These are phyloP conservation scores for Fomitiporia mediterranea DNA, from an alignment of 1,284 basidiomycete species.

Conservation along the genomic window DNA sequence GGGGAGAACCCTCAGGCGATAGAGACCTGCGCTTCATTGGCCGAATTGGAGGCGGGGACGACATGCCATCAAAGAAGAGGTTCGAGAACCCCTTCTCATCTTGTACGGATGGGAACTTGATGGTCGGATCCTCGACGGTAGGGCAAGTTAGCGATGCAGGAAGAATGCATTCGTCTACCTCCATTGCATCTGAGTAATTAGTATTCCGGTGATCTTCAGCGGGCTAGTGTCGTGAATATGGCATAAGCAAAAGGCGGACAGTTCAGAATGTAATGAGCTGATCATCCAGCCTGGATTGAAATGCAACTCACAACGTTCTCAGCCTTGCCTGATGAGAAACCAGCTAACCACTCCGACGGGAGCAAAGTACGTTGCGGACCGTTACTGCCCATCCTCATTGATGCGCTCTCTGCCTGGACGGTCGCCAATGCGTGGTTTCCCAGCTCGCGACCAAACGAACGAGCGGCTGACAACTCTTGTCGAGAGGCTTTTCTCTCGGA, in stretches of 20 bases:
- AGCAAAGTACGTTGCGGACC: constrained; percentile 54
- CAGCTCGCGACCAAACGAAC: constrained; percentile 67
- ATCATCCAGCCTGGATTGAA: constrained; percentile 14
- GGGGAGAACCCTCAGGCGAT: constrained; percentile 51
- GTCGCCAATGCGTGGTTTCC: constrained; percentile 43
- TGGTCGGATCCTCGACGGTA: constrained; percentile 10
- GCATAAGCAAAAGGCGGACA: neutral
- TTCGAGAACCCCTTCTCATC: constrained; percentile 48
- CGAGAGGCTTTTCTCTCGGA: constrained; percentile 29
- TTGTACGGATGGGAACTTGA: constrained; percentile 43
- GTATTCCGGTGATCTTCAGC: neutral
- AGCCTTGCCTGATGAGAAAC: constrained; percentile 13
- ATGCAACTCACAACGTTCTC: constrained; percentile 27
- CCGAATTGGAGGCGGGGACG: constrained; percentile 42
- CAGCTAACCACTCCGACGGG: constrained; percentile 56
- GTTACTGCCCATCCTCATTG: constrained; percentile 35
- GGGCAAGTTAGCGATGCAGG: constrained; percentile 32
- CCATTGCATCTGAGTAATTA: constrained; percentile 24
- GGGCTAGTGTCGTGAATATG: constrained; percentile 13
- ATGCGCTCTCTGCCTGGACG: constrained; percentile 36
- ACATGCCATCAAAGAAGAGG: constrained; percentile 56
- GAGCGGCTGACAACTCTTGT: constrained; percentile 53
- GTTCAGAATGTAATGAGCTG: constrained; percentile 1
- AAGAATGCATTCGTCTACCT: constrained; percentile 29
- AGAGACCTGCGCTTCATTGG: constrained; percentile 65